Evolutionary conservation across 2,329 filamentous ascomycete species (phyloP).

Genomic region (Periconia sp.): DNA sequence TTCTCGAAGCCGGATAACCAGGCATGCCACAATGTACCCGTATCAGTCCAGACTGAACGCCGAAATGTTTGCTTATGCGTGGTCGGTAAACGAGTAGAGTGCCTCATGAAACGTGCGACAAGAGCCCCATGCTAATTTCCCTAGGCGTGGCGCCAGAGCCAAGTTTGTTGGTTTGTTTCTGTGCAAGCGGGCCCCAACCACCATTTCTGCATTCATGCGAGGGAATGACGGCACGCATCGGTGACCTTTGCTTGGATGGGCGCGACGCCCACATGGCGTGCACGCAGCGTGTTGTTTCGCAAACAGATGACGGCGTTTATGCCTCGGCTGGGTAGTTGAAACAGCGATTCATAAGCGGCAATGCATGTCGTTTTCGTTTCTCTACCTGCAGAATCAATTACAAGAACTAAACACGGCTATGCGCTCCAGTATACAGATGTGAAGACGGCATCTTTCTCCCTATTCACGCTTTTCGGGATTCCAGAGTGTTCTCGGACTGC

Average conservation of each 20-base stretch:
- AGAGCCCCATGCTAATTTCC: conserved; percentile 15
- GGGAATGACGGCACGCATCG: conserved; percentile 17
- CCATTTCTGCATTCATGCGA: conserved; percentile 7
- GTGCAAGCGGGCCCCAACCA: not conserved
- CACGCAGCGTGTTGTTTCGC: not conserved
- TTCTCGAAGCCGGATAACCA: not conserved
- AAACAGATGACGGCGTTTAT: not conserved
- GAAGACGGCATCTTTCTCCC: no score
- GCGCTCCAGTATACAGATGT: no score
- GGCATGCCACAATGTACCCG: not conserved
- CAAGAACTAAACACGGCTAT: no score
- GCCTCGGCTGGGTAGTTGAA: not conserved
- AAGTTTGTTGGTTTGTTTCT: conserved; percentile 26
- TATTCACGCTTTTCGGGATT: no score
- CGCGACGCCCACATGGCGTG: no score
- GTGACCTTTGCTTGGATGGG: not conserved
- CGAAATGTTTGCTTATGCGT: not conserved
- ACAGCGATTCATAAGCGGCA: not conserved
- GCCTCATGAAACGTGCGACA: conserved; percentile 23
- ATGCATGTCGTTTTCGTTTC: not conserved
- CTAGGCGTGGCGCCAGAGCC: conserved; percentile 13
- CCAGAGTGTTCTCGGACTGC: no score
- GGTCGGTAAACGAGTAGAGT: conserved; percentile 2
- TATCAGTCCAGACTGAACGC: not conserved
- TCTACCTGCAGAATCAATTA: no score